phyloP scores from a whole-genome alignment of 805 yeast species.

The Myxozyma monticola region DNA sequence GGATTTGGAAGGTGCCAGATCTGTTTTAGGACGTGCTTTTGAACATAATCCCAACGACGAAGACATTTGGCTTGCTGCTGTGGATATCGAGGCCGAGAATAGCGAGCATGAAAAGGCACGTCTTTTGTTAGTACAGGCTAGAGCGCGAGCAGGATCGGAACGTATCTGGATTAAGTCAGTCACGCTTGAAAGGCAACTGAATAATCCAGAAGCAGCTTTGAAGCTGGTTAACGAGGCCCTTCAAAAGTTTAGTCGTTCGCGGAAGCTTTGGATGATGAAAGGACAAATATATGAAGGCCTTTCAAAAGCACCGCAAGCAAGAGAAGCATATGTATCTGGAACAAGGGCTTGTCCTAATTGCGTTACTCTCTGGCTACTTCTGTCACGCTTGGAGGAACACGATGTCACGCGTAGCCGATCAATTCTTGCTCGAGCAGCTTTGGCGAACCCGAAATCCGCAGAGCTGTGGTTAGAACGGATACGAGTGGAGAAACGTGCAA shows the following conservation, averaged over 20 bases:
- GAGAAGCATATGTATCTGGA: constrained; percentile 52
- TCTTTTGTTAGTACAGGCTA: constrained; percentile 45
- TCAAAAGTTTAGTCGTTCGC: constrained; percentile 48
- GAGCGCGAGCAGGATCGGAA: constrained; percentile 44
- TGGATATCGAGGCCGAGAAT: constrained; percentile 58
- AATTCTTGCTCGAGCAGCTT: constrained; percentile 63
- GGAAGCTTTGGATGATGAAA: constrained; percentile 60
- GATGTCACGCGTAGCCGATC: constrained; percentile 65
- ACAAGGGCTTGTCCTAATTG: constrained; percentile 49
- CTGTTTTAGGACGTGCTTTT: constrained; percentile 53
- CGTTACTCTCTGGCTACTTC: constrained; percentile 54
- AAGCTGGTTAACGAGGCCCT: constrained; percentile 50
- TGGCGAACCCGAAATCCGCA: constrained; percentile 52
- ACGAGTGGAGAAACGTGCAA: constrained; percentile 53
- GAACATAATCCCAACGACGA: constrained; percentile 48
- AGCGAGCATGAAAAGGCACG: constrained; percentile 43
- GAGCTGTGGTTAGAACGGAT: constrained; percentile 60
- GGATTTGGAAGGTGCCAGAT: constrained; percentile 54
- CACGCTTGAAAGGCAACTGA: constrained; percentile 49
- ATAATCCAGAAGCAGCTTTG: constrained; percentile 43
- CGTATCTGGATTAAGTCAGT: constrained; percentile 65
- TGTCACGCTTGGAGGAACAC: constrained; percentile 51
- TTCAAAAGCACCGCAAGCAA: constrained; percentile 44
- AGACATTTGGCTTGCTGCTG: constrained; percentile 69
- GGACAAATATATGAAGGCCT: constrained; percentile 52